phyloP scores from a whole-genome alignment of 2,329 filamentous ascomycete species.

The Magnaporthiopsis incrustans region DNA sequence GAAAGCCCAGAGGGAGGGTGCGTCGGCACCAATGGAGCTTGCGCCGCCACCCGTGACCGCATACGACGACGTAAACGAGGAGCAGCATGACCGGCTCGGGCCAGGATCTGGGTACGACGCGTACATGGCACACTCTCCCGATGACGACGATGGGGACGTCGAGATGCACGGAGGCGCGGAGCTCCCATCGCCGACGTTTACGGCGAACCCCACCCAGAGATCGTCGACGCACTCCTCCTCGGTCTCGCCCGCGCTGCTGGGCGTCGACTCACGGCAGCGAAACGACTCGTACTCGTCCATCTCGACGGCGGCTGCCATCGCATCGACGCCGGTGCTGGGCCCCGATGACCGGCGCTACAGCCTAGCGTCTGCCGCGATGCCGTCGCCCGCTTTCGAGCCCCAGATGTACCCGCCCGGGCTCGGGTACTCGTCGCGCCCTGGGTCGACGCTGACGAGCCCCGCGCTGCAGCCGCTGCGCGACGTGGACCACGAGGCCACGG shows the following conservation, averaged over 20 bases:
- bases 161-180: conserved; percentile 51
- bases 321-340: conserved; percentile 31
- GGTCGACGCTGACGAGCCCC: conserved; percentile 51
- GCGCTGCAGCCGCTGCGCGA: conserved; percentile 48
- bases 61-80: conserved; percentile 25
- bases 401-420: conserved; percentile 27
- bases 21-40: conserved; percentile 20
- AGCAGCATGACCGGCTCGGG: neutral
- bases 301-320: conserved; percentile 30
- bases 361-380: conserved; percentile 32
- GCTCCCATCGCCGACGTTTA: conserved; percentile 38
- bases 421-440: conserved; percentile 28
- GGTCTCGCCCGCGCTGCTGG: conserved; percentile 41
- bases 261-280: conserved; percentile 35
- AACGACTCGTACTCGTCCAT: conserved; percentile 46
- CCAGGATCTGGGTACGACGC: neutral
- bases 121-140: conserved; percentile 18
- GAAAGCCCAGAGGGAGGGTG: conserved; percentile 48
- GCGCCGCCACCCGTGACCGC: conserved; percentile 43
- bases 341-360: conserved; percentile 41
- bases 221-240: conserved; percentile 33
- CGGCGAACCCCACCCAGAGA: conserved; percentile 17
- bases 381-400: conserved; percentile 52
- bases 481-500: conserved; percentile 70
- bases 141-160: conserved; percentile 37